Base-by-base conservation (phyloP, 768 basidiomycete genomes). In the Auriscalpium orientale region DNA sequence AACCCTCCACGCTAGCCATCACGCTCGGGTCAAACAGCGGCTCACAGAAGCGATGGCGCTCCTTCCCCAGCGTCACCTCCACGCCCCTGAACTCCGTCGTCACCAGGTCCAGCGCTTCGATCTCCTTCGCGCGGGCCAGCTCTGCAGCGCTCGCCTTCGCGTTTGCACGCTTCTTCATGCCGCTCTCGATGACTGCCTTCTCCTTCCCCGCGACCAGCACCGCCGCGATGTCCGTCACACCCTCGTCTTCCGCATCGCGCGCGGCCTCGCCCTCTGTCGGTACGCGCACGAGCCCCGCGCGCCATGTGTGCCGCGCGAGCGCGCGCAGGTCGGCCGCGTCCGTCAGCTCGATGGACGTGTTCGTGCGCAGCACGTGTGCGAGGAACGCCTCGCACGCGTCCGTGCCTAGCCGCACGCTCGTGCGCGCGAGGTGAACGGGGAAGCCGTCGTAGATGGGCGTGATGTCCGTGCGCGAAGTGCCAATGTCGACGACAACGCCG, bases 141-240 rank as follows among this genome's bases (percentile, higher is more conserved):
- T 88, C 91, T 11, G 86, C 89, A 40, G 86, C 90, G 49, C 82
- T 81, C 22, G 83, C 86, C 59, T 83, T 87, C 34, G 80, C 82
- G 8, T 76, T 84, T 22, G 80, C 79, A 60, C 85, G 85, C 66
- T 86, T 88, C 72, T 88, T 91, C 74, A 85, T 86, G 18, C 84
- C 87, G 58, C 82, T 83, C 68, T 93, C 91, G 58, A 95, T 93
- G 36, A 94, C 82, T 0, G 91, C 89, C 61, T 86, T 84, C 70
- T 94, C 93, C 65, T 87, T 89, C n/a, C 93, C 93, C 8, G 91
- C 89, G 35, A 92, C 89, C 46, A 95, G 76, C 47, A 90, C 84
- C 8, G 94, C 91, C 7, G 93, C 93, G 56, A 95, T 91, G 67
- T 95, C 90, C 16, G 89, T 90, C 22, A 91, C 74, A 4, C 90